Percentiles rank a stretch among this genome's conserved stretches.
These are phyloP conservation scores for Penicillium desertorum DNA, from an alignment of 495 filamentous ascomycete genomes.

Conservation along the genomic window DNA sequence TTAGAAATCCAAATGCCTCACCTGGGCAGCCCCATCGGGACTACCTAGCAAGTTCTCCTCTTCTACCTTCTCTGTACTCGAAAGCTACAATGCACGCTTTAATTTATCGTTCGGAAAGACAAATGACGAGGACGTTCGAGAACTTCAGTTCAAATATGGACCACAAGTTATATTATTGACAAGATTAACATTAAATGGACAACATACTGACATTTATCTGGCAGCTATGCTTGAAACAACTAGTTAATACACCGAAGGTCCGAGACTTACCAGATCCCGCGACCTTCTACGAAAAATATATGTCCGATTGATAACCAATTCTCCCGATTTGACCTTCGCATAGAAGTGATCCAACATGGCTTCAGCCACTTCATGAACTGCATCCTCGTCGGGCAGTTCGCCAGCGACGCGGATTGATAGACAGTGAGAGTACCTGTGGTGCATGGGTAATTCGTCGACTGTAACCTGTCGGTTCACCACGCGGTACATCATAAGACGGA, in stretches of 20 bases:
- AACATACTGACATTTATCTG: not conserved
- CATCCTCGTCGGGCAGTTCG: not conserved
- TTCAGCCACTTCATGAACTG: not conserved
- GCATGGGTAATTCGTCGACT: not conserved
- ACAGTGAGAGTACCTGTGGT: conserved; percentile 1
- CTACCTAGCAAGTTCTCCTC: not conserved
- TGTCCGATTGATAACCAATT: not conserved
- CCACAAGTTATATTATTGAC: too few species aligned
- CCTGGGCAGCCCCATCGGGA: not conserved
- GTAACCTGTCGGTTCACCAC: not conserved
- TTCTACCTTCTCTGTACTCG: not conserved
- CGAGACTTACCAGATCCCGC: not conserved
- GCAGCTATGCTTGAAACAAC: not conserved
- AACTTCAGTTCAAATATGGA: not conserved
- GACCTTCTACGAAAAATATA: conserved; percentile 4
- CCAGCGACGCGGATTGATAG: not conserved
- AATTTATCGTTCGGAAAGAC: not conserved
- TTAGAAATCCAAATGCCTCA: conserved; percentile 5
- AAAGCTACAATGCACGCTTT: not conserved
- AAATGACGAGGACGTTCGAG: not conserved
- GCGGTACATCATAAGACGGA: conserved; percentile 1
- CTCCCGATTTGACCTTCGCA: not conserved
- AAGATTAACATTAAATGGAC: too few species aligned
- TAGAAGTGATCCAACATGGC: not conserved
- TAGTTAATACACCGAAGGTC: not conserved